Percentiles rank a stretch among this genome's conserved stretches.
Evolutionary conservation across 257 asterid genomes (phyloP).

Genomic region (Fraxinus anomala): DNA sequence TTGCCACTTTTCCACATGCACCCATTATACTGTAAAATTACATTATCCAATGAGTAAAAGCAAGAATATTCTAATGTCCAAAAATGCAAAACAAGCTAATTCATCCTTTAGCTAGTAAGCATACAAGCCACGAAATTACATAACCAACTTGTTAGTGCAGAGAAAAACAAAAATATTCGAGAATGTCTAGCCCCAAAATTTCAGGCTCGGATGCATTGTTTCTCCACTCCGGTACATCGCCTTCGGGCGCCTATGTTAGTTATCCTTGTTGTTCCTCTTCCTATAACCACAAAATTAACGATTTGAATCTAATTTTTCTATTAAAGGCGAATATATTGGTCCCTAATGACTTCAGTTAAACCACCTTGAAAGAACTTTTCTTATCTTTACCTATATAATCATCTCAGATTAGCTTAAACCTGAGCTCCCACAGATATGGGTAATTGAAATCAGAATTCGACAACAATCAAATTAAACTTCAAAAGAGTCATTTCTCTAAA

Average conservation of each 20-base stretch:
- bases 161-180: too few relatives aligned
- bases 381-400: background rate
- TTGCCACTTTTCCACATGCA: conserved; percentile 95
- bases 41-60: conserved; percentile 21
- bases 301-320: background rate
- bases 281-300: background rate
- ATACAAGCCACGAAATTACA: background rate
- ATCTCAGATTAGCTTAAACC: background rate
- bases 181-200: background rate
- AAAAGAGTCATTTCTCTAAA: background rate
- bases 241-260: conserved; percentile 3
- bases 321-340: background rate
- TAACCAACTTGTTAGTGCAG: background rate
- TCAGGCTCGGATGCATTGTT: background rate
- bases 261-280: conserved; percentile 8
- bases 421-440: background rate
- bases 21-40: conserved; percentile 72
- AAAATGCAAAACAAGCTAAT: conserved; percentile 1
- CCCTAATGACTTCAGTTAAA: conserved; percentile 10
- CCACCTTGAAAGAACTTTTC: background rate
- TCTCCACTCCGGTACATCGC: background rate
- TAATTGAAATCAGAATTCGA: background rate
- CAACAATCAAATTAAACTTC: background rate
- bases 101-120: background rate
- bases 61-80: background rate